A percentile compares a stretch with the other conserved stretches of the same genome.
phyloP scores from a whole-genome alignment of 768 basidiomycete genomes.

The Boletus subparvulus region DNA sequence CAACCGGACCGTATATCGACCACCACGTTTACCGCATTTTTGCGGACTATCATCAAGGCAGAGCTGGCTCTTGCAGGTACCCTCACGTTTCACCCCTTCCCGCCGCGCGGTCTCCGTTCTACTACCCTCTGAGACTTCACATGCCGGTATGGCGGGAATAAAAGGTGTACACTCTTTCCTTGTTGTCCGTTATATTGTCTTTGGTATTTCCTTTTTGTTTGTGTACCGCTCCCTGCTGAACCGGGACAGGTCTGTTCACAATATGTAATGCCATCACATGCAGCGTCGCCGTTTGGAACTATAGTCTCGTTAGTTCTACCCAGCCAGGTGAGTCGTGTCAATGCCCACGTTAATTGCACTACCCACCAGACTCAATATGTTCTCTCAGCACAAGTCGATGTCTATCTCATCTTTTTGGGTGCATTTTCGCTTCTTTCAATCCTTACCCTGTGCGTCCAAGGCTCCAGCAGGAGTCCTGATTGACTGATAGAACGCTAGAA shows the following conservation, averaged over 20 bases:
- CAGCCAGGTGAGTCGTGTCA: slow-evolving; percentile 39
- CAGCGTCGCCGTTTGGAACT: slow-evolving; percentile 69
- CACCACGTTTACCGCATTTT: slow-evolving; percentile 12
- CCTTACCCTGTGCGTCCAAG: slow-evolving; percentile 53
- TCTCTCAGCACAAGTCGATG: slow-evolving; percentile 47
- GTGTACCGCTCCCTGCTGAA: not conserved
- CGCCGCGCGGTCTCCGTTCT: slow-evolving; percentile 33
- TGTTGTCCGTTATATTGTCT: slow-evolving; percentile 56
- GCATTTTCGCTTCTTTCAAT: slow-evolving; percentile 56
- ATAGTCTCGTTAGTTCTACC: slow-evolving; percentile 44
- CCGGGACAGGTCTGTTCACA: slow-evolving; percentile 51
- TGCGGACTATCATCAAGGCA: slow-evolving; percentile 12
- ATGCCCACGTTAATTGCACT: not conserved
- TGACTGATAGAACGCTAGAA: slow-evolving; percentile 32
- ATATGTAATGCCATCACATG: slow-evolving; percentile 64
- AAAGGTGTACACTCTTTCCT: slow-evolving; percentile 40
- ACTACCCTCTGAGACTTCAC: slow-evolving; percentile 16
- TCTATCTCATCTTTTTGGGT: slow-evolving; percentile 60
- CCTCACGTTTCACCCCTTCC: slow-evolving; percentile 16
- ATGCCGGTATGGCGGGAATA: slow-evolving; percentile 41
- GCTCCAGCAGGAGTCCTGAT: not conserved
- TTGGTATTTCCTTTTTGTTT: slow-evolving; percentile 41
- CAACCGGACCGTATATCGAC: not conserved
- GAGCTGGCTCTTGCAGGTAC: slow-evolving; percentile 30
- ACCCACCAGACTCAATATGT: slow-evolving; percentile 8